phyloP scores from a whole-genome alignment of 495 filamentous ascomycete genomes.

The Mytilinidion resinicola region DNA sequence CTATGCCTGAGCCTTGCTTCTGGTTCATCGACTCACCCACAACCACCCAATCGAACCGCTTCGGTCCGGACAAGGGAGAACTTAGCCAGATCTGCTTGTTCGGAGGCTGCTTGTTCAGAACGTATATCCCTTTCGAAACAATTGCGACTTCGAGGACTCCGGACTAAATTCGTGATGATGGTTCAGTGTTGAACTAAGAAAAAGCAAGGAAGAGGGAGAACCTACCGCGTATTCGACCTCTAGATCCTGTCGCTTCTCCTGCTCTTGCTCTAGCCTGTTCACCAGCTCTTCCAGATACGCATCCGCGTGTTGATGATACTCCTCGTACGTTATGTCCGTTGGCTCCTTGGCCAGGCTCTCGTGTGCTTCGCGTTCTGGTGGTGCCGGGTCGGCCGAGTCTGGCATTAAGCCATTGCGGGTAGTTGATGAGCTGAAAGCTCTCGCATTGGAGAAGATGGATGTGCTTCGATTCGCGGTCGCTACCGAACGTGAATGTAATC shows the following conservation, averaged over 20 bases:
- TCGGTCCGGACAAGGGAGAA: conserved; percentile 85
- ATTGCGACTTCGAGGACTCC: conserved; percentile 74
- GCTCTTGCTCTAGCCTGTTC: conserved; percentile 28
- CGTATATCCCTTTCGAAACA: conserved; percentile 64
- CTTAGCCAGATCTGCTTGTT: conserved; percentile 98
- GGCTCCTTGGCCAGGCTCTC: conserved; percentile 35
- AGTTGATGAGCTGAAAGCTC: conserved; percentile 16
- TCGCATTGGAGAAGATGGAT: neutral
- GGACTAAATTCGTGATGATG: conserved; percentile 45
- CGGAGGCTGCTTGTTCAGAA: conserved; percentile 95
- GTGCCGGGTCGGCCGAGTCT: conserved; percentile 31
- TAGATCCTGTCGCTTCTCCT: conserved; percentile 59
- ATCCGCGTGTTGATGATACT: conserved; percentile 65
- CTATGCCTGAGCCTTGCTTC: conserved; percentile 62
- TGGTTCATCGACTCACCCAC: conserved; percentile 61
- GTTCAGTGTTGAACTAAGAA: conserved; percentile 5
- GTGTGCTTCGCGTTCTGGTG: conserved; percentile 22
- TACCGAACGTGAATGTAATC: no score
- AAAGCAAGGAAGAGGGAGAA: conserved; percentile 3
- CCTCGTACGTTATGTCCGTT: conserved; percentile 64
- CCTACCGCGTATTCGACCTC: conserved; percentile 56
- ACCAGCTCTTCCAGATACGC: conserved; percentile 56
- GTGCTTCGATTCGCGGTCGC: no score
- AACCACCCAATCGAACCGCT: conserved; percentile 82
- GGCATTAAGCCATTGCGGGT: conserved; percentile 31